Conservation (phyloP, 2,329 filamentous ascomycete species). For the Talaromyces marneffei region DNA sequence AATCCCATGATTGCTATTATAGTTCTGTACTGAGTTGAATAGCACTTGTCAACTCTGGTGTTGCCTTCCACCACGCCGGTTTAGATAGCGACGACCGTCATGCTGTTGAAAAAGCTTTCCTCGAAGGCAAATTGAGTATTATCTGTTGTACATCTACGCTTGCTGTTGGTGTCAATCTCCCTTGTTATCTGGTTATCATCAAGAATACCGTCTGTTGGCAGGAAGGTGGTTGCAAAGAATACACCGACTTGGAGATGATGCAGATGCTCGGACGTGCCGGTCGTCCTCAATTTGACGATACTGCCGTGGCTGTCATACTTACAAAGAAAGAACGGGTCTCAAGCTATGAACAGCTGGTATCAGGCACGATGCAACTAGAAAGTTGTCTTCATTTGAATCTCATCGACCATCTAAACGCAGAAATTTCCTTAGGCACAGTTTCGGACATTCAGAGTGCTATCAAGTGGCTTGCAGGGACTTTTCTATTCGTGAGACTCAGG, state of each 20-base stretch:
- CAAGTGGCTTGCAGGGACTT: conserved; percentile 70
- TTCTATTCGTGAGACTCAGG: conserved; percentile 67
- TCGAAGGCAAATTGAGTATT: conserved; percentile 66
- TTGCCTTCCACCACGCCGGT: conserved; percentile 79
- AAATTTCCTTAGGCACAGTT: conserved; percentile 71
- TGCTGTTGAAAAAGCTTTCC: conserved; percentile 61
- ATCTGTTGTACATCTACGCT: conserved; percentile 86
- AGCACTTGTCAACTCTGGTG: conserved; percentile 52
- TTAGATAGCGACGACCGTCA: conserved; percentile 59
- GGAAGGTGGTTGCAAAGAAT: conserved; percentile 58
- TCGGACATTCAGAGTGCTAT: conserved; percentile 59
- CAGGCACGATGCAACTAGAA: conserved; percentile 67
- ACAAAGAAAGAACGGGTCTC: conserved; percentile 60
- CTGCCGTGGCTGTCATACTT: conserved; percentile 71
- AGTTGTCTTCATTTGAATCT: conserved; percentile 73
- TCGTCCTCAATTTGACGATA: conserved; percentile 74
- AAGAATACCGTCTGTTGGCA: conserved; percentile 70
- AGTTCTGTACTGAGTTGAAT: not conserved
- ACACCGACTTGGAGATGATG: conserved; percentile 78
- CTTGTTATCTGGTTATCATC: conserved; percentile 75
- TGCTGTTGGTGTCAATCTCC: conserved; percentile 76
- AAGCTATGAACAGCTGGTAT: conserved; percentile 67
- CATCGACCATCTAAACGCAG: conserved; percentile 78
- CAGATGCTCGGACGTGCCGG: conserved; percentile 86
- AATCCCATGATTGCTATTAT: conserved; percentile 16